Percentiles rank a stretch among this genome's conserved stretches.
phyloP scores from a whole-genome alignment of 176 grass and related monocot species.

The Avena insularis region DNA sequence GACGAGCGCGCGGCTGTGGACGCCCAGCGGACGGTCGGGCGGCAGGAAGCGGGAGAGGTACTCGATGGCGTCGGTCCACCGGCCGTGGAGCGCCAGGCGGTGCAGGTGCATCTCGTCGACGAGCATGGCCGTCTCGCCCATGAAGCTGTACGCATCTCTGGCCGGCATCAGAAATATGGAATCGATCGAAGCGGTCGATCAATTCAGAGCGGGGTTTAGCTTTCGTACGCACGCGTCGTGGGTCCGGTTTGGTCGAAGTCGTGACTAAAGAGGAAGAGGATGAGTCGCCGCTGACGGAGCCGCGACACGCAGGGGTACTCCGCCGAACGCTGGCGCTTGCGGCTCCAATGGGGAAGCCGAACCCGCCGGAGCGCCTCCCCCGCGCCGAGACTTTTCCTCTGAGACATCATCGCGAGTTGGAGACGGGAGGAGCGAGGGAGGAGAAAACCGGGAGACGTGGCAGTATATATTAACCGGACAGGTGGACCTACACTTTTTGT shows the following conservation, averaged over 20 bases:
- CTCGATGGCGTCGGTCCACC: background rate
- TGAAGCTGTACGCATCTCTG: background rate
- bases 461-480: too few species aligned
- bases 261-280: background rate
- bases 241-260: background rate
- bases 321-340: background rate
- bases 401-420: background rate
- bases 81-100: background rate
- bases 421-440: background rate
- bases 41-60: slow-evolving; percentile 6
- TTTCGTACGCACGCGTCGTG: background rate
- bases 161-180: too few species aligned
- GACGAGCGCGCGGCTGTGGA: background rate
- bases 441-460: background rate
- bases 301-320: slow-evolving; percentile 20
- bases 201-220: background rate
- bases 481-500: too few species aligned
- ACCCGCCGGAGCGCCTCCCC: background rate
- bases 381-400: background rate
- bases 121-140: background rate
- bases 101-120: background rate
- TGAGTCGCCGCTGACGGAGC: background rate
- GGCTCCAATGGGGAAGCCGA: background rate
- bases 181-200: too few species aligned
- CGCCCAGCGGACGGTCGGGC: slow-evolving; percentile 12